phyloP scores from a whole-genome alignment of 192 early-diverging fungal genomes.

The Kickxella alabastrina region DNA sequence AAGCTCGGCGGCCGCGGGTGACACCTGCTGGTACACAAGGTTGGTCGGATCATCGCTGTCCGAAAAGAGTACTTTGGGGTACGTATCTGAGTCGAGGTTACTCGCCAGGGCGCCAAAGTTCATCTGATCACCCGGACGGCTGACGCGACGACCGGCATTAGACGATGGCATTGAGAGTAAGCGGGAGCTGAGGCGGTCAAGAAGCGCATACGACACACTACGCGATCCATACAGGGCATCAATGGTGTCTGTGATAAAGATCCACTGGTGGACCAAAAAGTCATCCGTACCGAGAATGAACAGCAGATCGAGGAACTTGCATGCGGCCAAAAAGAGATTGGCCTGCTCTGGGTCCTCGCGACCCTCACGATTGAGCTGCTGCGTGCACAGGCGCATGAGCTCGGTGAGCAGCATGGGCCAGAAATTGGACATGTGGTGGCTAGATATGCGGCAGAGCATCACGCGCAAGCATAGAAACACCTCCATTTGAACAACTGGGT shows the following conservation, averaged over 20 bases:
- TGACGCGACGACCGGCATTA: conserved; percentile 7
- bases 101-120: conserved; percentile 10
- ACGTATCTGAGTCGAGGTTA: conserved; percentile 21
- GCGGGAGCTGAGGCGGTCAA: conserved; percentile 64
- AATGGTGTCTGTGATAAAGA: conserved; percentile 84
- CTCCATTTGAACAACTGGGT: conserved; percentile 72
- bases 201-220: conserved; percentile 55
- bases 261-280: conserved; percentile 92
- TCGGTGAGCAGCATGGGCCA: conserved; percentile 91
- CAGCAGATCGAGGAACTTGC: conserved; percentile 85
- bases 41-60: conserved; percentile 25
- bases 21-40: conserved; percentile 22
- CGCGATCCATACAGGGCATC: conserved; percentile 59
- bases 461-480: conserved; percentile 82
- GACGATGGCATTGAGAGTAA: conserved; percentile 48
- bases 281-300: conserved; percentile 76
- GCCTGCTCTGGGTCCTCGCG: conserved; percentile 60
- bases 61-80: conserved; percentile 24
- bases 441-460: conserved; percentile 72
- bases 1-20: not conserved
- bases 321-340: conserved; percentile 72
- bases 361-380: conserved; percentile 20
- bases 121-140: conserved; percentile 4
- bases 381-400: conserved; percentile 54
- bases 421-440: conserved; percentile 80